phyloP scores from a whole-genome alignment of 495 filamentous ascomycete genomes.

The Pyrenopolyporus hunteri region DNA sequence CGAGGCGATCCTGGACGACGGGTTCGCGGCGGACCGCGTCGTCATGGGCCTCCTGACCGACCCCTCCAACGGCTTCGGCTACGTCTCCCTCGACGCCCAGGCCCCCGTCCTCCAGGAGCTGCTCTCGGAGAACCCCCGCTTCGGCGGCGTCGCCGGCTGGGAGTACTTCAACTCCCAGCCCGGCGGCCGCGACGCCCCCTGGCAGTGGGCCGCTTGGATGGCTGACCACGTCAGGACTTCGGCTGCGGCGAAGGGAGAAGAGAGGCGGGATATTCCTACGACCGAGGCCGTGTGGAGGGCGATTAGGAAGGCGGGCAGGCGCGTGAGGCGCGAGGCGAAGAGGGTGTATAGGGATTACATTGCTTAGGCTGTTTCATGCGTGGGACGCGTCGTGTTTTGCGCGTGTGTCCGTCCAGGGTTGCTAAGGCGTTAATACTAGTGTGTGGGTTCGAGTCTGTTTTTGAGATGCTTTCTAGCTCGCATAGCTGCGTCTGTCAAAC shows the following conservation, averaged over 20 bases:
- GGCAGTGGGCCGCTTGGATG: conserved; percentile 68
- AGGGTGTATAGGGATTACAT: conserved; percentile 37
- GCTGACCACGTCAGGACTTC: conserved; percentile 35
- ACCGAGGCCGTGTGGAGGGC: conserved; percentile 34
- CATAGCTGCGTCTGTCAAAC: background rate
- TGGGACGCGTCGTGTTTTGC: too few relatives aligned
- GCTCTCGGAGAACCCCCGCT: conserved; percentile 46
- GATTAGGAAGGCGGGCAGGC: conserved; percentile 33
- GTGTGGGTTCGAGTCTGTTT: background rate
- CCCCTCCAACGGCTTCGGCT: conserved; percentile 67
- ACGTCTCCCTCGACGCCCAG: conserved; percentile 45
- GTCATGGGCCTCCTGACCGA: conserved; percentile 77
- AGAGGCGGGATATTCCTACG: conserved; percentile 30
- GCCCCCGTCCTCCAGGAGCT: conserved; percentile 46
- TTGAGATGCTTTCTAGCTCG: background rate
- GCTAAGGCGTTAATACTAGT: background rate
- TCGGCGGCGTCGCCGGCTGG: conserved; percentile 88
- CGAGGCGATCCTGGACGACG: conserved; percentile 68
- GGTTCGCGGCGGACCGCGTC: conserved; percentile 68
- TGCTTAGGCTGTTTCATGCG: too few relatives aligned
- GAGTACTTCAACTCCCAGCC: conserved; percentile 82
- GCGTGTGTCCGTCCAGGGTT: background rate
- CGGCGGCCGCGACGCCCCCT: conserved; percentile 63
- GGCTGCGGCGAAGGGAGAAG: conserved; percentile 9
- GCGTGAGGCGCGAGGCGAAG: conserved; percentile 37